Evolutionary conservation across 805 yeast species (phyloP).

Genomic region (Ogataea neopini): DNA sequence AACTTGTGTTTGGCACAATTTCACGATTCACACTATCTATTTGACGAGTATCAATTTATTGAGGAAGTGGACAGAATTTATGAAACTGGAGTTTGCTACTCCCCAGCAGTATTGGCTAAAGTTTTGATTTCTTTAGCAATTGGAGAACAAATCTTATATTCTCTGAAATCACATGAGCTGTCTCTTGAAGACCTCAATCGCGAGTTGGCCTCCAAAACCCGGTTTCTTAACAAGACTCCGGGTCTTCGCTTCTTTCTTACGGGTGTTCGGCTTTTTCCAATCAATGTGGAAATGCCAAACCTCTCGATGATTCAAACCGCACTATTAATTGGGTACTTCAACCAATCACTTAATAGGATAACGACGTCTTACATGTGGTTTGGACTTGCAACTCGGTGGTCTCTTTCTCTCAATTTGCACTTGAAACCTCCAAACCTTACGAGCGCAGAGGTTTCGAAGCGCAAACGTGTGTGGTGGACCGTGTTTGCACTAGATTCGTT

Average conservation of each 20-base stretch:
- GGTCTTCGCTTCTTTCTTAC: slow-evolving; percentile 34
- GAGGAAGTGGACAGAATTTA: slow-evolving; percentile 23
- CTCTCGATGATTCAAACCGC: slow-evolving; percentile 36
- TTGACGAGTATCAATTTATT: slow-evolving; percentile 24
- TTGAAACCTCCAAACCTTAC: slow-evolving; percentile 24
- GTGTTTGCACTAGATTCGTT: slow-evolving; percentile 38
- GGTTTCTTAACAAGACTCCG: slow-evolving; percentile 27
- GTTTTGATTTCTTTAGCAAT: slow-evolving; percentile 27
- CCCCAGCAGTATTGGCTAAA: slow-evolving; percentile 18
- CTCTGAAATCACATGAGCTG: slow-evolving; percentile 24
- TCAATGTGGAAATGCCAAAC: slow-evolving; percentile 35
- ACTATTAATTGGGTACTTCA: slow-evolving; percentile 36
- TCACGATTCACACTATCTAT: slow-evolving; percentile 27
- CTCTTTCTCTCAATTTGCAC: slow-evolving; percentile 36
- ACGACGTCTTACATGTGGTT: slow-evolving; percentile 37
- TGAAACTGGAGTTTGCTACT: slow-evolving; percentile 21
- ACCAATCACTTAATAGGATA: slow-evolving; percentile 39
- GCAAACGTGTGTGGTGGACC: slow-evolving; percentile 44
- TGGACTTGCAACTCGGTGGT: slow-evolving; percentile 37
- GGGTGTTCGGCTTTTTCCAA: slow-evolving; percentile 28
- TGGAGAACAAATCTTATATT: slow-evolving; percentile 28
- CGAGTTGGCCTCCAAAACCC: slow-evolving; percentile 20
- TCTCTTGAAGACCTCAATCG: slow-evolving; percentile 16
- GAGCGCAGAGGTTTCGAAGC: slow-evolving; percentile 29
- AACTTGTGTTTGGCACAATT: slow-evolving; percentile 22